phyloP scores from a whole-genome alignment of 2,329 filamentous ascomycete genomes.

The Dothiorella sarmentorum region DNA sequence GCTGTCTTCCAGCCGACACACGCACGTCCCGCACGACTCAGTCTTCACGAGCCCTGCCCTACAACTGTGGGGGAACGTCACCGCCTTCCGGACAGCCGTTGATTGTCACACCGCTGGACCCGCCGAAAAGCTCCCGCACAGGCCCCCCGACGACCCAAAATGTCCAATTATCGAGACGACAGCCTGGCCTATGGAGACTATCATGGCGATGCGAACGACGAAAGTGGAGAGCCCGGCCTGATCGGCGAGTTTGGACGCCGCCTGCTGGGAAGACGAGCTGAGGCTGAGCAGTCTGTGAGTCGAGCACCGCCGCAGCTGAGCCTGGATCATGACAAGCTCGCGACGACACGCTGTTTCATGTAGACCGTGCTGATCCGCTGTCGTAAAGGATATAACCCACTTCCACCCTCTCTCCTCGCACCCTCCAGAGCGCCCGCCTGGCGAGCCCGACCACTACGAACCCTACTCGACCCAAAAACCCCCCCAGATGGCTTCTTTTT shows the following conservation, averaged over 20 bases:
- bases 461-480: conserved; percentile 20
- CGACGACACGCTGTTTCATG: background rate
- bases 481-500: conserved; percentile 42
- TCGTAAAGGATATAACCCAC: conserved; percentile 8
- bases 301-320: conserved; percentile 2
- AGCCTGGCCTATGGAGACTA: conserved; percentile 56
- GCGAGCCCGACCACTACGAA: conserved; percentile 19
- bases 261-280: conserved; percentile 31
- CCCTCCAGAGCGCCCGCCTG: background rate
- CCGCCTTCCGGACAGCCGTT: conserved; percentile 10
- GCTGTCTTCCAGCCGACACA: background rate
- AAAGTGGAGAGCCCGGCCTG: conserved; percentile 48
- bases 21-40: conserved; percentile 18
- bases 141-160: background rate
- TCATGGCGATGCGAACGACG: conserved; percentile 34
- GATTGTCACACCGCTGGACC: conserved; percentile 13
- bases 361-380: conserved; percentile 7
- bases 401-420: background rate
- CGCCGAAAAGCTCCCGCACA: conserved; percentile 14
- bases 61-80: conserved; percentile 12
- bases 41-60: conserved; percentile 21
- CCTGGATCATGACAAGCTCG: conserved; percentile 12
- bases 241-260: conserved; percentile 52
- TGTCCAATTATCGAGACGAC: conserved; percentile 40
- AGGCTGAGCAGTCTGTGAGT: conserved; percentile 17